Evolutionary conservation across 2,329 filamentous ascomycete species (phyloP).

Genomic region (Alternaria tenuissima): DNA sequence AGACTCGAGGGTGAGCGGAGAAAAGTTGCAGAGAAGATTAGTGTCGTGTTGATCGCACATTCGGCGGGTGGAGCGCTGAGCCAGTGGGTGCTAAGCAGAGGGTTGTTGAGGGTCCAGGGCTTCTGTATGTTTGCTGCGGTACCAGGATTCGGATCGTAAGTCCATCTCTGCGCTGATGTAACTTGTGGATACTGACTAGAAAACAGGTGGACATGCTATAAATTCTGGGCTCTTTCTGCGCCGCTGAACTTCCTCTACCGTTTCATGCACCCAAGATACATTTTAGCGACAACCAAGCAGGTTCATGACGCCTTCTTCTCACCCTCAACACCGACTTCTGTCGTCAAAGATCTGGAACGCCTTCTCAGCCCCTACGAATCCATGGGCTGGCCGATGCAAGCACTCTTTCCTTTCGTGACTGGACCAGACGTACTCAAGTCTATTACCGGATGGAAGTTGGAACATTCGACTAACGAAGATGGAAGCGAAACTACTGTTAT

Average conservation of each 20-base stretch:
- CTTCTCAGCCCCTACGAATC: slow-evolving; percentile 61
- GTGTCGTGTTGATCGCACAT: slow-evolving; percentile 60
- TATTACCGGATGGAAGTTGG: slow-evolving; percentile 48
- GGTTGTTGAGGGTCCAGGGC: slow-evolving; percentile 53
- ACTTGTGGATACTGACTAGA: no score
- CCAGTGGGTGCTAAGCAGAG: slow-evolving; percentile 59
- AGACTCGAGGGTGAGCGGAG: slow-evolving; percentile 42
- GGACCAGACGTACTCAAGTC: slow-evolving; percentile 52
- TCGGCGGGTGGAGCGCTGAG: slow-evolving; percentile 61
- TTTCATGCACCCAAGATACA: slow-evolving; percentile 60
- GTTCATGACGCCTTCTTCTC: slow-evolving; percentile 63
- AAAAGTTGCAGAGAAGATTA: slow-evolving; percentile 29
- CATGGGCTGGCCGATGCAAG: slow-evolving; percentile 61
- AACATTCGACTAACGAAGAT: slow-evolving; percentile 36
- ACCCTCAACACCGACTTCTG: slow-evolving; percentile 50
- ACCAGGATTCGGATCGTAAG: slow-evolving; percentile 58
- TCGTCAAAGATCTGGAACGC: slow-evolving; percentile 55
- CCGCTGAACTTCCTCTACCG: slow-evolving; percentile 51
- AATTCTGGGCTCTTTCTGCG: slow-evolving; percentile 34
- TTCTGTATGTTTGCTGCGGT: slow-evolving; percentile 58
- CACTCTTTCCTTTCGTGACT: slow-evolving; percentile 57
- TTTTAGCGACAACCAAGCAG: slow-evolving; percentile 61
- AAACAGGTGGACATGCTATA: slow-evolving; percentile 26
- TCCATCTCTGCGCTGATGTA: slow-evolving; percentile 31
- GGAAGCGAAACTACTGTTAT: slow-evolving; percentile 1